A percentile compares a stretch with the other conserved stretches of the same genome.
Evolutionary conservation across 768 basidiomycete species (phyloP).

Genomic region (Vararia minispora): DNA sequence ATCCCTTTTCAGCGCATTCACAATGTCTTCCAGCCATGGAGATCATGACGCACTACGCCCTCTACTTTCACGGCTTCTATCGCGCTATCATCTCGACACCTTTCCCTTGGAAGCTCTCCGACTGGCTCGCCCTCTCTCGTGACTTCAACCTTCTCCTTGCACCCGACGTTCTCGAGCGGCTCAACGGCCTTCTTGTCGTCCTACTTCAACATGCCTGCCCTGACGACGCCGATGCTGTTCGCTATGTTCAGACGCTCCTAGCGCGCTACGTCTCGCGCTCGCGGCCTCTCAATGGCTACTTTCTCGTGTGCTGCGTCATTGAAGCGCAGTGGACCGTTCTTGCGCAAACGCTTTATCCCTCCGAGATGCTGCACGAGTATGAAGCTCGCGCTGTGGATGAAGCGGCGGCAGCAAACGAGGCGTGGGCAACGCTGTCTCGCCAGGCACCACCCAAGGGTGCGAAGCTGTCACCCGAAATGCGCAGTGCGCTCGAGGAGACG

Average conservation of each 20-base stretch:
- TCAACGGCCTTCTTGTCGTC: constrained; percentile 61
- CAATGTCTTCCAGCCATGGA: constrained; percentile 39
- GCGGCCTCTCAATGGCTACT: constrained; percentile 77
- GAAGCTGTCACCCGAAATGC: constrained; percentile 20
- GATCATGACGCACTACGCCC: constrained; percentile 64
- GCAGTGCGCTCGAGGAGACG: constrained; percentile 30
- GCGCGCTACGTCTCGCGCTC: constrained; percentile 66
- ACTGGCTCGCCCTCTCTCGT: constrained; percentile 49
- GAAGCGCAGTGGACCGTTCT: constrained; percentile 81
- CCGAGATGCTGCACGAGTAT: constrained; percentile 7
- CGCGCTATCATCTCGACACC: constrained; percentile 74
- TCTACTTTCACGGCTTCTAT: constrained; percentile 78
- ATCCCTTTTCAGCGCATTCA: background rate
- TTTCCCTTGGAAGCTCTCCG: constrained; percentile 58
- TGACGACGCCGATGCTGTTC: constrained; percentile 37
- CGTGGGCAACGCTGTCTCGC: constrained; percentile 62
- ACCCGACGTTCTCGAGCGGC: constrained; percentile 53
- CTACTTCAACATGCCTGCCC: constrained; percentile 46
- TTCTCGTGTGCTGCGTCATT: constrained; percentile 80
- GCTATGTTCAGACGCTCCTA: constrained; percentile 58
- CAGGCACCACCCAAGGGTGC: constrained; percentile 34
- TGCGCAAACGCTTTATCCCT: constrained; percentile 49
- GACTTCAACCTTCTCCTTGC: constrained; percentile 52
- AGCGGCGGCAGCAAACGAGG: constrained; percentile 76
- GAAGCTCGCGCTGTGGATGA: constrained; percentile 33